A percentile compares a stretch with the other conserved stretches of the same genome.
Evolutionary conservation across 305 asterid genomes (phyloP).

Genomic region (Fraxinus sp.): DNA sequence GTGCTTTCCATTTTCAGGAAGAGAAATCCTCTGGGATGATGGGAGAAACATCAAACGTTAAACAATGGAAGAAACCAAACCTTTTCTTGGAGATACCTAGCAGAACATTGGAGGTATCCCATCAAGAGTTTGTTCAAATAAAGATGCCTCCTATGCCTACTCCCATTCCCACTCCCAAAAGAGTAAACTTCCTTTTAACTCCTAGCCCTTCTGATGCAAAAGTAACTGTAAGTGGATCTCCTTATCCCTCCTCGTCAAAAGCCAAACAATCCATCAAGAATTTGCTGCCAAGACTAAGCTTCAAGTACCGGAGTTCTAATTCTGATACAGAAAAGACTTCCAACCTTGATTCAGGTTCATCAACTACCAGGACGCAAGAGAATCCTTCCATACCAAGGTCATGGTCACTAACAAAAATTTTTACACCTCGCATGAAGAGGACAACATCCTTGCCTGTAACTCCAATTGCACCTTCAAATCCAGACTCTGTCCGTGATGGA

Average conservation of each 20-base stretch:
- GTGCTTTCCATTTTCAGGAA: slow-evolving; percentile 31
- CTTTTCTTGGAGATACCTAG: slow-evolving; percentile 75
- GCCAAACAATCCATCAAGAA: slow-evolving; percentile 53
- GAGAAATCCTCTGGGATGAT: slow-evolving; percentile 36
- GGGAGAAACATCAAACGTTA: slow-evolving; percentile 45
- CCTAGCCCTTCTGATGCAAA: slow-evolving; percentile 55
- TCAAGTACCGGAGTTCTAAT: slow-evolving; percentile 49
- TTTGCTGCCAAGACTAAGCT: slow-evolving; percentile 64
- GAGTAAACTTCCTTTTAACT: slow-evolving; percentile 67
- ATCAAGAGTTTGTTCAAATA: slow-evolving; percentile 62
- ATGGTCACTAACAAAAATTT: slow-evolving; percentile 68
- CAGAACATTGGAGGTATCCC: slow-evolving; percentile 47
- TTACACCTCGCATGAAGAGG: slow-evolving; percentile 70
- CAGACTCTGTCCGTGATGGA: slow-evolving; percentile 43
- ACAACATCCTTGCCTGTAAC: slow-evolving; percentile 68
- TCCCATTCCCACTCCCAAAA: slow-evolving; percentile 64
- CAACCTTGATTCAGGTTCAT: slow-evolving; percentile 38
- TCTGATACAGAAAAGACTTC: slow-evolving; percentile 50
- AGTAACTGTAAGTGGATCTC: slow-evolving; percentile 29
- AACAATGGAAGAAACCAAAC: slow-evolving; percentile 63
- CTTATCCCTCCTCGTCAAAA: slow-evolving; percentile 47
- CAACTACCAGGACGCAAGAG: slow-evolving; percentile 37
- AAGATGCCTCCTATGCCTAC: slow-evolving; percentile 66
- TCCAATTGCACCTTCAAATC: slow-evolving; percentile 43
- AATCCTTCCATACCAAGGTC: slow-evolving; percentile 59